These are phyloP conservation scores for Diplotaxis tenuifolia DNA, from an alignment of 345 rosid genomes.

Conservation along the genomic window DNA sequence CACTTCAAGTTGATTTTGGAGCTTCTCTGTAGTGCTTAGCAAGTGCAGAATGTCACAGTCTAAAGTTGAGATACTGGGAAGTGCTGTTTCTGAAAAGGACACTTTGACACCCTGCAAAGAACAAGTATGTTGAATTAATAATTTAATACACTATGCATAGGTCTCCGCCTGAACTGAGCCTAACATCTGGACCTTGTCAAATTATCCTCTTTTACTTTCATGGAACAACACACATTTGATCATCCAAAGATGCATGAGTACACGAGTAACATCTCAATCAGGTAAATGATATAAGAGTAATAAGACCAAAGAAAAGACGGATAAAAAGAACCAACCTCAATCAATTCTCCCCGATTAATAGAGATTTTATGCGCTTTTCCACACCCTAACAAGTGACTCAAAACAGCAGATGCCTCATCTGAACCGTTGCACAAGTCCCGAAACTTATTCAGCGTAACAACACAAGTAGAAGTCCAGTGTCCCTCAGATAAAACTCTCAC, in stretches of 20 bases:
- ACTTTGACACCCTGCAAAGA: conserved; percentile 73
- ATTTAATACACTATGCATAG: background rate
- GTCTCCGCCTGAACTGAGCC: background rate
- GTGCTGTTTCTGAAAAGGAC: conserved; percentile 54
- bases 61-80: conserved; percentile 53
- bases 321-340: conserved; percentile 49
- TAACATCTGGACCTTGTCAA: background rate
- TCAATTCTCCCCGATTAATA: conserved; percentile 48
- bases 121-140: conserved; percentile 6
- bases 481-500: conserved; percentile 35
- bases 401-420: conserved; percentile 59
- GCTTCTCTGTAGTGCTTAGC: conserved; percentile 77
- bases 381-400: conserved; percentile 61
- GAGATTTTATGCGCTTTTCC: conserved; percentile 66
- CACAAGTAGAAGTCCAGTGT: conserved; percentile 42
- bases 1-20: conserved; percentile 69
- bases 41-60: conserved; percentile 75
- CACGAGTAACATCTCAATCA: background rate
- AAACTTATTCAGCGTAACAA: conserved; percentile 63
- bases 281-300: background rate
- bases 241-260: too few relatives aligned
- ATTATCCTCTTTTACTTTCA: background rate
- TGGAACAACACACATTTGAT: background rate
- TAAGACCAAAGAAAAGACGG: background rate
- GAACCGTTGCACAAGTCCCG: conserved; percentile 59